A percentile compares a stretch with the other conserved stretches of the same genome.
Conservation (phyloP, 106 monocot species). For the Dendrobium nobile region DNA sequence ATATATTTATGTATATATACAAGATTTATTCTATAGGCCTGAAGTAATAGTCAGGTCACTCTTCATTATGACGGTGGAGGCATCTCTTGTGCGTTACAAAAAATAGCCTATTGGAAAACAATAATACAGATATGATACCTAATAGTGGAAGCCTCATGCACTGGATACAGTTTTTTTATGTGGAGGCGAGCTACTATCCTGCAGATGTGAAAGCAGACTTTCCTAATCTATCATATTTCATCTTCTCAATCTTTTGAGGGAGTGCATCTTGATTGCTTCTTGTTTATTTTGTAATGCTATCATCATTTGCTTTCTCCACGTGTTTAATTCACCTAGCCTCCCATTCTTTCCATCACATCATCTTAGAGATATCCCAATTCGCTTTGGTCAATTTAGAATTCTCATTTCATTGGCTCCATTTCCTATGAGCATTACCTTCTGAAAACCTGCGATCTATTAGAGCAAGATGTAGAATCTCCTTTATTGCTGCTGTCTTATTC, state of each 20-base stretch:
- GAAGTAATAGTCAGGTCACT: neutral
- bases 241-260: neutral
- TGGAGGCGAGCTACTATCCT: neutral
- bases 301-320: too few species aligned
- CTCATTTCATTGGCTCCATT: neutral
- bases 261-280: neutral
- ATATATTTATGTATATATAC: neutral
- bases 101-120: neutral
- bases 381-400: neutral
- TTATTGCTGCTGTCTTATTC: neutral
- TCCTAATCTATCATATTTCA: neutral
- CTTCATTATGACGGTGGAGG: neutral
- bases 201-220: neutral
- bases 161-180: neutral
- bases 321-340: too few species aligned
- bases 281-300: neutral
- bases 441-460: neutral
- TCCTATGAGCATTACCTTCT: neutral
- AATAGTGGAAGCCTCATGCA: neutral
- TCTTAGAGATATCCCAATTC: neutral
- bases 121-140: neutral
- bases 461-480: too few species aligned
- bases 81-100: neutral
- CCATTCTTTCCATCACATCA: neutral
- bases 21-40: neutral